Evolutionary conservation across 352 stramenopile species (phyloP), one percentile per base, ranked within the genome.

Genomic region (Phytopythium sindhum): DNA sequence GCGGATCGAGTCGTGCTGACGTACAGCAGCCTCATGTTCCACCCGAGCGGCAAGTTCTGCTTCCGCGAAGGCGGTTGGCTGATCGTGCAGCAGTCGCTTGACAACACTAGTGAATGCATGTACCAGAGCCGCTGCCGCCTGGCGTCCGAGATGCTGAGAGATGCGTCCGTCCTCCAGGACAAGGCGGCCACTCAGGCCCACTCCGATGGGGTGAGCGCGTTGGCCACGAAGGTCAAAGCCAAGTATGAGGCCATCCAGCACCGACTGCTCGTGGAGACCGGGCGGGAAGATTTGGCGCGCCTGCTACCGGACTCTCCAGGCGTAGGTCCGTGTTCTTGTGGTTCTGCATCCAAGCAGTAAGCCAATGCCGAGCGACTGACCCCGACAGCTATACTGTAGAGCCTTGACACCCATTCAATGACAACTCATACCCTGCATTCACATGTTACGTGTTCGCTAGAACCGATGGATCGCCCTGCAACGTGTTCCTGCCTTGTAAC

Each of bases 31-130:
- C 26, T 53, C n/a, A 28, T 53, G n/a, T 53, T 53, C 47, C 47
- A 53, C 26, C 47, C 47, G 47, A 53, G 47, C 47, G 47, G 47
- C n/a, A 53, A 53, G 47, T 53, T 53, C 47, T 53, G 47, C 26
- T 53, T 53, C 47, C 47, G 47, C 1, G 47, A 53, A 19, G 47
- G 47, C 47, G 47, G 47, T 4, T 53, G 47, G 47, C n/a, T 53
- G 8, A 53, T 53, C n/a, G 47, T 53, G 47, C 47, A 53, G 14
- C 26, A 28, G 7, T 53, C 47, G 9, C n/a, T n/a, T 6, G 47
- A 53, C 8, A 12, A 53, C 12, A 7, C n/a, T 2, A 53, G 23
- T 14, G n/a, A 33, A n/a, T 33, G 47, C 47, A 19, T 2, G n/a
- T 53, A 28, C 26, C 47, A 31, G 26, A 28, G 12, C 2, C 26